Evolutionary conservation across 2,329 filamentous ascomycete genomes (phyloP).

Genomic region (Aureobasidium vineae): DNA sequence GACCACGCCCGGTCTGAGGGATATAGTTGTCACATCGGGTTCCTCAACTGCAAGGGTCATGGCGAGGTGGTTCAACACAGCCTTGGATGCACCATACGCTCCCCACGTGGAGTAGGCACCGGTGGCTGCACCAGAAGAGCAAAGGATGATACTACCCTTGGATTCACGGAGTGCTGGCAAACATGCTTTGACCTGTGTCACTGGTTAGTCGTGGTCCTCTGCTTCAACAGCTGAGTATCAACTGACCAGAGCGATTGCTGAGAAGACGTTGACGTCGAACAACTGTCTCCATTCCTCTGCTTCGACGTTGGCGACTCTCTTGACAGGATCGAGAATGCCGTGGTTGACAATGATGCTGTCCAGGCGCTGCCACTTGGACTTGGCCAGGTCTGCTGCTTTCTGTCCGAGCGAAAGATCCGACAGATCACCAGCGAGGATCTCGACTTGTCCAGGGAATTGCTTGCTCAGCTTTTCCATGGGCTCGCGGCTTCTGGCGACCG

Average conservation of each 20-base stretch:
- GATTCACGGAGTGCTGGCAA: conserved; percentile 66
- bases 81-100: conserved; percentile 79
- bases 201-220: neutral
- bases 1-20: conserved; percentile 75
- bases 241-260: conserved; percentile 71
- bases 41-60: conserved; percentile 74
- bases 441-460: conserved; percentile 55
- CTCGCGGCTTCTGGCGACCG: conserved; percentile 54
- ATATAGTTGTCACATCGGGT: conserved; percentile 67
- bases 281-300: conserved; percentile 69
- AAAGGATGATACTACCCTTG: conserved; percentile 71
- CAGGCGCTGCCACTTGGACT: conserved; percentile 62
- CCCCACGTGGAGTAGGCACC: conserved; percentile 71
- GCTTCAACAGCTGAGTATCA: conserved; percentile 11
- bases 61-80: conserved; percentile 76
- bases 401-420: conserved; percentile 54
- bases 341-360: conserved; percentile 90
- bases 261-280: conserved; percentile 87
- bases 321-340: conserved; percentile 73
- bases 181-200: conserved; percentile 63
- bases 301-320: conserved; percentile 65
- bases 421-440: conserved; percentile 58
- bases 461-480: conserved; percentile 55
- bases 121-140: conserved; percentile 73
- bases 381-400: conserved; percentile 63